Percentiles rank a stretch among this genome's conserved stretches.
These are phyloP conservation scores for Aspergillus latus DNA, from an alignment of 2,329 filamentous ascomycete genomes.

Conservation along the genomic window DNA sequence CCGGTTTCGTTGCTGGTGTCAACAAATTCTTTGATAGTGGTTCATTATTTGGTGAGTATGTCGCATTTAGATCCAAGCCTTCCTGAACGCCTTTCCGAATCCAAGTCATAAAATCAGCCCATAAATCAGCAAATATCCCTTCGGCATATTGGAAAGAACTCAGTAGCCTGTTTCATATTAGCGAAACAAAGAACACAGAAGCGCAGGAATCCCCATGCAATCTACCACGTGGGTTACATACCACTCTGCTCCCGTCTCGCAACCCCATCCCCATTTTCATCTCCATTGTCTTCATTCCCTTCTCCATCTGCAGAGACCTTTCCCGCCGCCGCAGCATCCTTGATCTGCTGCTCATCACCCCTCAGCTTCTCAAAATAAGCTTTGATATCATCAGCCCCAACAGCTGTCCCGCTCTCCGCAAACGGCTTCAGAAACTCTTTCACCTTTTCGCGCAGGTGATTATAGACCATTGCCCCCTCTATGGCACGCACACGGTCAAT, in stretches of 20 bases:
- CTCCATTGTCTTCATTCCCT: slow-evolving; percentile 28
- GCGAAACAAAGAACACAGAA: neutral
- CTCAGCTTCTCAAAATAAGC: slow-evolving; percentile 91
- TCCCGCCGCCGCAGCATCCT: slow-evolving; percentile 60
- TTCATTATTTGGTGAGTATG: no score
- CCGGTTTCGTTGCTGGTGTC: no score
- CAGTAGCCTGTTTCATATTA: slow-evolving; percentile 11
- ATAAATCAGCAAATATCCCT: no score
- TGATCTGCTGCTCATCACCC: slow-evolving; percentile 76
- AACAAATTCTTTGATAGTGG: no score
- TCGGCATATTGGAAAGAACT: neutral
- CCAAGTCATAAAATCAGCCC: no score
- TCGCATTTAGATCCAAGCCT: no score
- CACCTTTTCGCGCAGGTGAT: slow-evolving; percentile 92
- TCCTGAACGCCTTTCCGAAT: no score
- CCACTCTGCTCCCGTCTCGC: slow-evolving; percentile 50
- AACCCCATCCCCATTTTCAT: slow-evolving; percentile 19
- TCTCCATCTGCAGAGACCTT: slow-evolving; percentile 46
- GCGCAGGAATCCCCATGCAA: neutral
- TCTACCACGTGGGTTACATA: slow-evolving; percentile 26
- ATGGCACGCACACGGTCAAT: slow-evolving; percentile 92
- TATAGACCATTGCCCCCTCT: slow-evolving; percentile 97
- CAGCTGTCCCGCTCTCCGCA: slow-evolving; percentile 82
- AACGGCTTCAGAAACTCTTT: slow-evolving; percentile 93
- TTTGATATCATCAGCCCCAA: slow-evolving; percentile 95